Evolutionary conservation across 2,329 filamentous ascomycete genomes (phyloP), one percentile per base, ranked within the genome.

Genomic region (Nemania bipapillata): DNA sequence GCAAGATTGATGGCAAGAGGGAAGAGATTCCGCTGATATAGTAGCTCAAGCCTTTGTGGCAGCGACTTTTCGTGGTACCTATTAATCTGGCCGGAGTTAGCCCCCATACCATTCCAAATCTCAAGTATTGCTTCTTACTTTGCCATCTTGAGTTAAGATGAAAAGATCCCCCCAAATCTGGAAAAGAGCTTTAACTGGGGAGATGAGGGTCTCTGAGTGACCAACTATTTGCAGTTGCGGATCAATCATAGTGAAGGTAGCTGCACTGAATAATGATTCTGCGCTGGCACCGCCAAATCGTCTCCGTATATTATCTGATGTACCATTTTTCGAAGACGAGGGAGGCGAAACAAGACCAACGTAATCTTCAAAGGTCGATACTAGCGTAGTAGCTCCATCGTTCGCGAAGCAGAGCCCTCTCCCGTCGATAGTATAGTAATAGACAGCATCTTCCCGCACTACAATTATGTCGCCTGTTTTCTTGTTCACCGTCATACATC

Each of bases 21-120:
- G 75, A 95, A 99, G 69, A 98, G 89, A 77, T 97, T 97, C 59
- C 95, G 90, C 75, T 97, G 93, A 76, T 97, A 99, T 6, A 99
- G 83, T 77, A 98, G 92, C 71, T 98, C 95, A 0, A 99, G 85
- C 76, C 96, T 93, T 78, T 97, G 94, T 73, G 94, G 91, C 12
- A 99, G 86, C 0, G 91, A 86, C 80, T 96, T 97, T 78, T 99
- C 95, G 74, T 94, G 93, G 75, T 97, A 98, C 47, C 91, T 90
- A 75, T 91, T 91, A 58, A 97, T 87, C 91, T 94, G 71, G 8
- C 12, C 49, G 17, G 15, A 6, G 72, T 81, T 30, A 79, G 76
- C 53, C 68, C 57, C 22, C 45, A 40, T 30, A 12, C 47, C n/a
- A n/a, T 62, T 17, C 7, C 11, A 7, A 12, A 17, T 40, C 11